Evolutionary conservation across 441 rosid genomes (phyloP).

Genomic region (Populus hybrid): DNA sequence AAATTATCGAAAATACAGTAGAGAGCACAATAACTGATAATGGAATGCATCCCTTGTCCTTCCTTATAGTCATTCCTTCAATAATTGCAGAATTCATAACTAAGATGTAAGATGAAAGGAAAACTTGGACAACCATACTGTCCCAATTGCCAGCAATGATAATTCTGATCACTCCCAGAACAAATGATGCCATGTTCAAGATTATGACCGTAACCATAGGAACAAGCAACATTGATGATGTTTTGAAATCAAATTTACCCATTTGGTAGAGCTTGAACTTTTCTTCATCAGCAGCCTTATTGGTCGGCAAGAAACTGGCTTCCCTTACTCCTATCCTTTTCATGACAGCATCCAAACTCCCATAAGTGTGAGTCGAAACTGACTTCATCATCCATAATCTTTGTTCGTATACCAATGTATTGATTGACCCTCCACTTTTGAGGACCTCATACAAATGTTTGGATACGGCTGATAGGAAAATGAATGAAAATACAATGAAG

Average conservation of each 20-base stretch:
- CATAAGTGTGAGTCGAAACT: slow-evolving; percentile 22
- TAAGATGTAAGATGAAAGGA: slow-evolving; percentile 31
- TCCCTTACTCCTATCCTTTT: slow-evolving; percentile 26
- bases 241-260: slow-evolving; percentile 37
- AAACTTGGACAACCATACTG: slow-evolving; percentile 23
- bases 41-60: slow-evolving; percentile 38
- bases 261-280: slow-evolving; percentile 22
- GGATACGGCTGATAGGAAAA: slow-evolving; percentile 22
- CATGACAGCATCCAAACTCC: slow-evolving; percentile 30
- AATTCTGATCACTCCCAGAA: slow-evolving; percentile 21
- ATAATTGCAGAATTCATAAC: slow-evolving; percentile 26
- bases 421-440: slow-evolving; percentile 16
- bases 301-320: slow-evolving; percentile 39
- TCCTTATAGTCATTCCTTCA: slow-evolving; percentile 41
- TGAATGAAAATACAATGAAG: slow-evolving; percentile 22
- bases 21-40: slow-evolving; percentile 22
- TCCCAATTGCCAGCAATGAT: slow-evolving; percentile 21
- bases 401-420: slow-evolving; percentile 29
- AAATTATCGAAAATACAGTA: slow-evolving; percentile 4
- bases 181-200: slow-evolving; percentile 28
- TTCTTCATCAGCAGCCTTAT: slow-evolving; percentile 29
- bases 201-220: slow-evolving; percentile 29
- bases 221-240: slow-evolving; percentile 30
- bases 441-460: slow-evolving; percentile 36
- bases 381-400: slow-evolving; percentile 45